phyloP scores from a whole-genome alignment of 116 monocot species.

The Iris pallida region DNA sequence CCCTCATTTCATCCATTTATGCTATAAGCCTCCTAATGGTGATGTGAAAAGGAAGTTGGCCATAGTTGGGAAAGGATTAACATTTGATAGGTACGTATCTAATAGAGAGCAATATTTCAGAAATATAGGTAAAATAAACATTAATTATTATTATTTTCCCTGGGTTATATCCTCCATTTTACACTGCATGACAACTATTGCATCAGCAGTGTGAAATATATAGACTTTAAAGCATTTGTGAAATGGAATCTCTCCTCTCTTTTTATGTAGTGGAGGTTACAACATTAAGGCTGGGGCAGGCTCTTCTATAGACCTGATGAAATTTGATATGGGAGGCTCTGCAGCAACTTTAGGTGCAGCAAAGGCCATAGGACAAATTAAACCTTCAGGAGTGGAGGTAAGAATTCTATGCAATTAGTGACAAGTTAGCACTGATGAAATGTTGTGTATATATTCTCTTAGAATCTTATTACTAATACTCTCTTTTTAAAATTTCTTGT shows the following conservation, averaged over 20 bases:
- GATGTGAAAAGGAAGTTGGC: slow-evolving; percentile 69
- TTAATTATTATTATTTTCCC: too few relatives aligned
- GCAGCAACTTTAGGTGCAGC: slow-evolving; percentile 85
- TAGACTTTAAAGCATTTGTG: too few relatives aligned
- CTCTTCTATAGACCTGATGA: slow-evolving; percentile 85
- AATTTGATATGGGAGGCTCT: slow-evolving; percentile 96
- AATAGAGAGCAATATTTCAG: too few relatives aligned
- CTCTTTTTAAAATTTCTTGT: neutral
- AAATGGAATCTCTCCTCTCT: neutral
- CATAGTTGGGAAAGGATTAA: slow-evolving; percentile 87
- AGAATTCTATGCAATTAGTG: slow-evolving; percentile 6
- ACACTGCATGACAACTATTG: too few relatives aligned
- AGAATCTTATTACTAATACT: neutral
- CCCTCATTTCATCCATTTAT: slow-evolving; percentile 49
- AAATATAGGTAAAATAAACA: too few relatives aligned
- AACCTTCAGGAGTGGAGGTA: slow-evolving; percentile 86
- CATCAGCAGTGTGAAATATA: too few relatives aligned
- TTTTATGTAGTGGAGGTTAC: slow-evolving; percentile 71
- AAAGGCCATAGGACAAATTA: slow-evolving; percentile 85
- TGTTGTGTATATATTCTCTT: neutral
- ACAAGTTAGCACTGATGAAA: neutral
- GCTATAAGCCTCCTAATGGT: slow-evolving; percentile 19
- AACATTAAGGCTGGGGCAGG: slow-evolving; percentile 91
- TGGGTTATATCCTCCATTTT: too few relatives aligned
- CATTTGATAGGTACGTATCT: slow-evolving; percentile 68